These are phyloP conservation scores for Fomitopsis schrenkii DNA, from an alignment of 1,284 basidiomycete genomes.

Conservation along the genomic window DNA sequence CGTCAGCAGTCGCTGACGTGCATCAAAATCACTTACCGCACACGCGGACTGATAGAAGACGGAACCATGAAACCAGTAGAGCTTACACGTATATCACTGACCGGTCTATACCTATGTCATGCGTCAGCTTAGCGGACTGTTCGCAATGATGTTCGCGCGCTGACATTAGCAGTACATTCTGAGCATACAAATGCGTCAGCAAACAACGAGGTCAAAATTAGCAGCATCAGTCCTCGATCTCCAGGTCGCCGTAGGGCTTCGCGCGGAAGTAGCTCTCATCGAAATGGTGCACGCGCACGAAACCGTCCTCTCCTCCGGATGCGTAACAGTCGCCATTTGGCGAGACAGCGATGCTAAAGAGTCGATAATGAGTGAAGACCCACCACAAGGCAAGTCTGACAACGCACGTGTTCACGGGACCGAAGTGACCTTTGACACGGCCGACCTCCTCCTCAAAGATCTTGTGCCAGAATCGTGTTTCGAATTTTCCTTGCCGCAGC, in stretches of 20 bases:
- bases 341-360: conserved; percentile 80
- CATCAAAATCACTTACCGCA: too few relatives aligned
- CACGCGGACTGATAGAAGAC: too few relatives aligned
- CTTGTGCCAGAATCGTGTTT: conserved; percentile 98
- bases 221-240: conserved; percentile 52
- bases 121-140: too few relatives aligned
- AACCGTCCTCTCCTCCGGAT: conserved; percentile 96
- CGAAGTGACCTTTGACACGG: conserved; percentile 95
- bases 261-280: conserved; percentile 90
- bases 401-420: conserved; percentile 93
- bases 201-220: background rate
- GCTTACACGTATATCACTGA: too few relatives aligned
- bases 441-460: conserved; percentile 98
- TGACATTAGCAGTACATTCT: background rate
- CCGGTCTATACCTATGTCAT: too few relatives aligned
- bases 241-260: conserved; percentile 86
- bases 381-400: background rate
- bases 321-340: conserved; percentile 89
- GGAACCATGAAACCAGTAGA: too few relatives aligned
- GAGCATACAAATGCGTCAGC: background rate
- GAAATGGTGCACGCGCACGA: conserved; percentile 88
- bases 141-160: background rate
- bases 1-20: too few relatives aligned
- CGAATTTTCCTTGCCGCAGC: conserved; percentile 93
- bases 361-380: conserved; percentile 1